Evolutionary conservation across 2,329 filamentous ascomycete species (phyloP).

Genomic region (Ceratocystis colombiana): DNA sequence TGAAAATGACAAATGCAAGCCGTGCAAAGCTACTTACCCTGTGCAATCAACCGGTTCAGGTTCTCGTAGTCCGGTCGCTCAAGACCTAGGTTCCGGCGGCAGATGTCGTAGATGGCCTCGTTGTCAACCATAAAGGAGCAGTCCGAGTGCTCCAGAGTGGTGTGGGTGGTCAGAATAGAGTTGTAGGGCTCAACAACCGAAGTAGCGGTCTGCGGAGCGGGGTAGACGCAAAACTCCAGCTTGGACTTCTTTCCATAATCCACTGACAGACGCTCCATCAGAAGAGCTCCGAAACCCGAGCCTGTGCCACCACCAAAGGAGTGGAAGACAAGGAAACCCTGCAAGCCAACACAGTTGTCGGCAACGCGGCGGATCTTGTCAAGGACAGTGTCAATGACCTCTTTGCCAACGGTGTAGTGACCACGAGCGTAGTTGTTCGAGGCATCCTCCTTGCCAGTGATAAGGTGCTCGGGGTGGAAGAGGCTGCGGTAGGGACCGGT

Average conservation of each 20-base stretch:
- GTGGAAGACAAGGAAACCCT: slow-evolving; percentile 99
- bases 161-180: slow-evolving; percentile 98
- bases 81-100: slow-evolving; percentile 91
- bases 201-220: slow-evolving; percentile 90
- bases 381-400: slow-evolving; percentile 94
- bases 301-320: slow-evolving; percentile 98
- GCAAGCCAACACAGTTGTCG: slow-evolving; percentile 94
- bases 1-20: neutral
- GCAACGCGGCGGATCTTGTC: slow-evolving; percentile 97
- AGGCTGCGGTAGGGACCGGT: slow-evolving; percentile 91
- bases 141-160: slow-evolving; percentile 97
- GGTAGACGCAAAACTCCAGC: slow-evolving; percentile 99
- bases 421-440: slow-evolving; percentile 99
- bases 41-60: slow-evolving; percentile 95
- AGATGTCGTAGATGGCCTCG: slow-evolving; percentile 99
- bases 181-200: slow-evolving; percentile 99
- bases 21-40: slow-evolving; percentile 48
- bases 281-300: slow-evolving; percentile 92
- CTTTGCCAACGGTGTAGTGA: slow-evolving; percentile 99
- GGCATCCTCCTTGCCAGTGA: slow-evolving; percentile 99
- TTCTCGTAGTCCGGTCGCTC: slow-evolving; percentile 98
- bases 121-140: slow-evolving; percentile 99
- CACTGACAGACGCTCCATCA: slow-evolving; percentile 97
- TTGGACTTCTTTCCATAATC: slow-evolving; percentile 99
- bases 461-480: slow-evolving; percentile 98